These are phyloP conservation scores for Tubosaeta brunneosetosa DNA, from an alignment of 768 basidiomycete genomes.

Conservation along the genomic window DNA sequence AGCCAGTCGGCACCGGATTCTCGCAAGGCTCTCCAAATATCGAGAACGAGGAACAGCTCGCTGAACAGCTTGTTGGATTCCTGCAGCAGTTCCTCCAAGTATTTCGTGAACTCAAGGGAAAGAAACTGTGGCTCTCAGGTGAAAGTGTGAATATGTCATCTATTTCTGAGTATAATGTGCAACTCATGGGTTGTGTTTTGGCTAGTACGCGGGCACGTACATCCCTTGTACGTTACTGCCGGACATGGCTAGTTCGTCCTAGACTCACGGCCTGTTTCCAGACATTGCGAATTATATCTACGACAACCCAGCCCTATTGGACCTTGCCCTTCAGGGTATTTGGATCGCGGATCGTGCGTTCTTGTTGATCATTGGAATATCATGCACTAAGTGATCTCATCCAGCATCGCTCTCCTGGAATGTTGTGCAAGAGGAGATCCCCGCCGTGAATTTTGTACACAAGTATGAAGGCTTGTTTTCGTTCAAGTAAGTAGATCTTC, in stretches of 20 bases:
- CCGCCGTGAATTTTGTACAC: slow-evolving; percentile 70
- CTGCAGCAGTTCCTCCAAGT: slow-evolving; percentile 72
- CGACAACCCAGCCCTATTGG: slow-evolving; percentile 46
- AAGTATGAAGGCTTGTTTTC: slow-evolving; percentile 67
- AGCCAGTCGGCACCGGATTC: slow-evolving; percentile 77
- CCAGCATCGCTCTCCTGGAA: slow-evolving; percentile 57
- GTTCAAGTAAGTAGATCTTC: slow-evolving; percentile 50
- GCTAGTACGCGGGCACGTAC: slow-evolving; percentile 71
- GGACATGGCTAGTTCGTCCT: neutral
- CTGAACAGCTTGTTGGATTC: slow-evolving; percentile 52
- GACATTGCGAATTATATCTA: slow-evolving; percentile 77
- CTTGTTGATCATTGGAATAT: neutral
- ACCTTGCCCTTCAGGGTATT: slow-evolving; percentile 60
- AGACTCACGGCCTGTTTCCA: slow-evolving; percentile 20
- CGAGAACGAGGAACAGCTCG: slow-evolving; percentile 52
- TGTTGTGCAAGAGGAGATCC: slow-evolving; percentile 64
- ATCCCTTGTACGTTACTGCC: slow-evolving; percentile 42
- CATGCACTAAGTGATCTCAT: neutral
- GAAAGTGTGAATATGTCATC: slow-evolving; percentile 57
- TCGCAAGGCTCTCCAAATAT: slow-evolving; percentile 66
- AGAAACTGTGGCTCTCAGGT: slow-evolving; percentile 65
- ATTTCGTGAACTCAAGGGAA: slow-evolving; percentile 67
- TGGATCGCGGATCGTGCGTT: slow-evolving; percentile 69
- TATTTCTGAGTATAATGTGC: neutral
- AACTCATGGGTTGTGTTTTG: neutral